These are phyloP conservation scores for Prunus campanulata DNA, from an alignment of 306 rosid species.

Conservation along the genomic window DNA sequence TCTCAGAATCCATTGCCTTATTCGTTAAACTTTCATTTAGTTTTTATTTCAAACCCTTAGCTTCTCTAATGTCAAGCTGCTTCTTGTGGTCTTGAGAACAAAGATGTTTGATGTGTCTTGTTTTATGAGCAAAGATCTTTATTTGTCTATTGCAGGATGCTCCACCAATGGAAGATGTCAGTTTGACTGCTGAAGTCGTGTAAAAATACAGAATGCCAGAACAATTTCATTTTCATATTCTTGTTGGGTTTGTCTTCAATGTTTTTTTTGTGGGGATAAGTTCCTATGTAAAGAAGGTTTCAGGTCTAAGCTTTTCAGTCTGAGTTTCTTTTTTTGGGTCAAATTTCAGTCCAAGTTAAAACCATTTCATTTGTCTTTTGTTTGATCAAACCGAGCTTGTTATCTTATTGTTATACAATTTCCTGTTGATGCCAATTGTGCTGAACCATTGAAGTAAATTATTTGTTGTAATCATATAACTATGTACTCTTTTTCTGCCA, in stretches of 20 bases:
- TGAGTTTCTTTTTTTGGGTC: not conserved
- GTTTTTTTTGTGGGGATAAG: constrained; percentile 34
- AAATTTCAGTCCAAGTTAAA: not conserved
- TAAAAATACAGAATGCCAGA: constrained; percentile 18
- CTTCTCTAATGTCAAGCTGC: not conserved
- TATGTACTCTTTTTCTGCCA: not conserved
- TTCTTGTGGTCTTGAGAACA: not conserved
- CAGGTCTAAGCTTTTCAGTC: constrained; percentile 26
- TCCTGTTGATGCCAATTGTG: constrained; percentile 20
- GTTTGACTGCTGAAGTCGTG: constrained; percentile 38
- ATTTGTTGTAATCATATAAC: not conserved
- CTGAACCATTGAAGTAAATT: not conserved
- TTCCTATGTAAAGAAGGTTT: constrained; percentile 39
- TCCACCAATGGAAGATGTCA: constrained; percentile 32
- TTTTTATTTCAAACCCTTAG: not conserved
- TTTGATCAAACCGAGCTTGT: constrained; percentile 23
- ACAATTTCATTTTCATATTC: constrained; percentile 25
- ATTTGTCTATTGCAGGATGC: constrained; percentile 36
- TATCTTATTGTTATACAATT: constrained; percentile 18
- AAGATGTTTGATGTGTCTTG: not conserved
- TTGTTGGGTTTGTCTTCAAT: constrained; percentile 42
- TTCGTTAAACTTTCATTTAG: not conserved
- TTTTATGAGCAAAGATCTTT: not conserved
- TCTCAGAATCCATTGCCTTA: not conserved
- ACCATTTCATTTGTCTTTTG: constrained; percentile 22